Evolutionary conservation across 2,329 filamentous ascomycete species (phyloP), one percentile per base, ranked within the genome.

Genomic region (Exophiala lecanii-corni): DNA sequence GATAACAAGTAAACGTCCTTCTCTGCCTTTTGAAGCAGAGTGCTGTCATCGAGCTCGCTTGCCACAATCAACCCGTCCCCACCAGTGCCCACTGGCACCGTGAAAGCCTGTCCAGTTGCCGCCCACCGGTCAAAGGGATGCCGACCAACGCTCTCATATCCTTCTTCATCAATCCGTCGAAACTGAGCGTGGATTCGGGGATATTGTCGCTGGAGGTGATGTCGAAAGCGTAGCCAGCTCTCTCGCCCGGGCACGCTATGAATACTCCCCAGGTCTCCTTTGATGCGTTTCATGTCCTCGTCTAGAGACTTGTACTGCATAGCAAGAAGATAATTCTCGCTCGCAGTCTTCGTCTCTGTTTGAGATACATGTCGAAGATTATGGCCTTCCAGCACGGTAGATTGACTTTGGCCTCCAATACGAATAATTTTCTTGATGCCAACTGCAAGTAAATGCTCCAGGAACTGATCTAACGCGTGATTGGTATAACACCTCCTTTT

Each of bases 321-420:
- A 28, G 25, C 25, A n/a, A 28, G 25, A 28, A 28, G 25, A 28
- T 9, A 28, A 28, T 28, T 28, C 25, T 28, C 39, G 19, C 39
- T 39, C 15, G 30, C 37, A 51, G n/a, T 42, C 39, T 9, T 9
- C 49, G 39, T 9, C 54, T 52, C 36, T 64, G 50, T 76, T 72
- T 76, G 7, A 60, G 57, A 1, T 56, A 52, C 5, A 59, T 53
- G 1, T 50, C 69, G 62, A 4, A 84, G 66, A 41, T 77, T 81
- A n/a, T 73, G 57, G 0, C 56, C 55, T 6, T 72, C 55, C 1
- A 86, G 60, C 2, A 61, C 53, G 20, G 75, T 69, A 0, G 76
- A 79, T 45, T 79, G 77, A 2, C 72, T 79, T 12, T 70, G 70
- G 1, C 69, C 71, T 0, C 82, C 82, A 4, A 86, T 75, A 0